phyloP scores from a whole-genome alignment of 129 eudicot genomes.

The Pseudognaphalium luteoalbum region DNA sequence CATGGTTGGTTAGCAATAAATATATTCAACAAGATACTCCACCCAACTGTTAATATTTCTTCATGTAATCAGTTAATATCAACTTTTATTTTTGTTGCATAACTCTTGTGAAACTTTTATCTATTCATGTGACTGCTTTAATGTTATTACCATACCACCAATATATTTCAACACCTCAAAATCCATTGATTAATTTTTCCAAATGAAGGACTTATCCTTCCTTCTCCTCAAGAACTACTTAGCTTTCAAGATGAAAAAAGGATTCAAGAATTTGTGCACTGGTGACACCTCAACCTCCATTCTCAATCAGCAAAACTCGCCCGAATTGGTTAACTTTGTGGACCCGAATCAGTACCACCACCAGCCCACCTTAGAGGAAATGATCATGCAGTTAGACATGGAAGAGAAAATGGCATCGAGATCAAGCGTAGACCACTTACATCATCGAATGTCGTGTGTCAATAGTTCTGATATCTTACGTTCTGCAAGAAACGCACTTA shows the following conservation, averaged over 20 bases:
- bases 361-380: slow-evolving; percentile 81
- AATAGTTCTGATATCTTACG: slow-evolving; percentile 85
- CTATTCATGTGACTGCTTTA: slow-evolving; percentile 33
- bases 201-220: slow-evolving; percentile 65
- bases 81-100: slow-evolving; percentile 2
- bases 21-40: slow-evolving; percentile 23
- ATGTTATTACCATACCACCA: slow-evolving; percentile 13
- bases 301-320: slow-evolving; percentile 52
- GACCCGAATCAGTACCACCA: slow-evolving; percentile 1
- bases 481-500: slow-evolving; percentile 82
- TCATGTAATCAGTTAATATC: slow-evolving; percentile 3
- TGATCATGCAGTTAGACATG: slow-evolving; percentile 70
- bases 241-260: slow-evolving; percentile 63
- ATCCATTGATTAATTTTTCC: neutral
- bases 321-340: neutral
- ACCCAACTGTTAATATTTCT: slow-evolving; percentile 1
- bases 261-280: slow-evolving; percentile 63
- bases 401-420: slow-evolving; percentile 61
- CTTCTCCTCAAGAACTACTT: slow-evolving; percentile 61
- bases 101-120: slow-evolving; percentile 8
- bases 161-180: neutral
- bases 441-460: slow-evolving; percentile 87
- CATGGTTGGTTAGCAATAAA: slow-evolving; percentile 26
- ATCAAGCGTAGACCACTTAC: slow-evolving; percentile 33
- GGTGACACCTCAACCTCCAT: slow-evolving; percentile 78